Conservation (phyloP, 768 basidiomycete genomes). For the Lentinula sp. region DNA sequence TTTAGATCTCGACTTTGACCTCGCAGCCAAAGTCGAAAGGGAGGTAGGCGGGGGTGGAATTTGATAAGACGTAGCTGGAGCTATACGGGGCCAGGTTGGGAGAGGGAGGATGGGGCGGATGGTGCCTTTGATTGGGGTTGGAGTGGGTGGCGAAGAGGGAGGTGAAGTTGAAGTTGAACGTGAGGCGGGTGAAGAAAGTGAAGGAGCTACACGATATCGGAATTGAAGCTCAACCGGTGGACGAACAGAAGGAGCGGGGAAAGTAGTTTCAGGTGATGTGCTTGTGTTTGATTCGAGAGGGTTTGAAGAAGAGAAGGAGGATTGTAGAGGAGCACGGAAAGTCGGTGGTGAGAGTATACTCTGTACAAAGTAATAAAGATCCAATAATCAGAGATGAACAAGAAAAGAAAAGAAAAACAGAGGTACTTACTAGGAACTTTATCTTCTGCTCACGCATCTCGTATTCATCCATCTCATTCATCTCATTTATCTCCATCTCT, state of each 20-base stretch:
- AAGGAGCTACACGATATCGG: no score
- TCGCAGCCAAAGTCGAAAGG: no score
- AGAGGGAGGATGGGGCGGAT: not conserved
- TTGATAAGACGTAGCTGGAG: not conserved
- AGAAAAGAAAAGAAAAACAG: not conserved
- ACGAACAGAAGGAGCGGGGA: not conserved
- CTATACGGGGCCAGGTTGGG: not conserved
- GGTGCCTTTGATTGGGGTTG: not conserved
- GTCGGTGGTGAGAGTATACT: not conserved
- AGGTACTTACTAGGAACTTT: not conserved
- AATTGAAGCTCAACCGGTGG: not conserved
- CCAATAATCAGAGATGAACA: no score
- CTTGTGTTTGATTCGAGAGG: not conserved
- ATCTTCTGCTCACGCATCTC: not conserved
- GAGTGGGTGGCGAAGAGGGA: not conserved
- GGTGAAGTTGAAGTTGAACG: not conserved
- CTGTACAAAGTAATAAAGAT: no score
- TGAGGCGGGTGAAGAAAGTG: not conserved
- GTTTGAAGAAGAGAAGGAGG: not conserved
- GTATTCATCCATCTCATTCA: not conserved
- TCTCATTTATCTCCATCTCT: not conserved
- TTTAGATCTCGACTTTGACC: no score
- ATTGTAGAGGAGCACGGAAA: not conserved
- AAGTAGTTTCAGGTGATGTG: not conserved
- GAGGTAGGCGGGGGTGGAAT: not conserved